Conservation (phyloP, 345 rosid species). For the Crucihimalaya himalaica region DNA sequence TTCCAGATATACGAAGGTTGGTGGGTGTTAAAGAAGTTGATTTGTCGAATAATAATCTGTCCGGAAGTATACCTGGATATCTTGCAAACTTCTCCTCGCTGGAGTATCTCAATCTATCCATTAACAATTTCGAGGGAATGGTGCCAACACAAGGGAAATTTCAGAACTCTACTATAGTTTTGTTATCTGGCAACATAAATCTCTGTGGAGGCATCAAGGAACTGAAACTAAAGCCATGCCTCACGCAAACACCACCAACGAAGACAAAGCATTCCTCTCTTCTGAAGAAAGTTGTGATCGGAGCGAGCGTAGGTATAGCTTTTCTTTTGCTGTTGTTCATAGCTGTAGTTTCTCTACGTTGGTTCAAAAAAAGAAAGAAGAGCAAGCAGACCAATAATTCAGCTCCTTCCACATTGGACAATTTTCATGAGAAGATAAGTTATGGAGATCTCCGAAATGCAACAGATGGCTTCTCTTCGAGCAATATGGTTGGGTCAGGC, state of each 20-base stretch:
- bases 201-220: slow-evolving; percentile 26
- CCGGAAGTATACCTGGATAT: slow-evolving; percentile 18
- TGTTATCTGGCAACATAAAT: neutral
- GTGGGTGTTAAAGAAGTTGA: neutral
- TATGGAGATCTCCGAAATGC: too few relatives aligned
- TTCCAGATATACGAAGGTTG: slow-evolving; percentile 3
- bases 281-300: neutral
- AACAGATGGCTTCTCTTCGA: too few relatives aligned
- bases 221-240: slow-evolving; percentile 23
- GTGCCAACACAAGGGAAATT: slow-evolving; percentile 25
- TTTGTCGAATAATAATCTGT: neutral
- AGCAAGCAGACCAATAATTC: neutral
- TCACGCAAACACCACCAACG: neutral
- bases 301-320: neutral
- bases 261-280: neutral
- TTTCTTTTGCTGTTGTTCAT: neutral
- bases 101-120: slow-evolving; percentile 19
- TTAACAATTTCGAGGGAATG: slow-evolving; percentile 22
- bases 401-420: neutral
- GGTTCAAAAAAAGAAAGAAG: neutral
- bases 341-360: accelerated
- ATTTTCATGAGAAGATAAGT: too few relatives aligned
- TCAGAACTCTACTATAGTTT: neutral
- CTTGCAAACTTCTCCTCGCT: neutral
- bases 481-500: too few relatives aligned